These are phyloP conservation scores for Penicillium concentricum DNA, from an alignment of 2,329 filamentous ascomycete species.

Conservation along the genomic window DNA sequence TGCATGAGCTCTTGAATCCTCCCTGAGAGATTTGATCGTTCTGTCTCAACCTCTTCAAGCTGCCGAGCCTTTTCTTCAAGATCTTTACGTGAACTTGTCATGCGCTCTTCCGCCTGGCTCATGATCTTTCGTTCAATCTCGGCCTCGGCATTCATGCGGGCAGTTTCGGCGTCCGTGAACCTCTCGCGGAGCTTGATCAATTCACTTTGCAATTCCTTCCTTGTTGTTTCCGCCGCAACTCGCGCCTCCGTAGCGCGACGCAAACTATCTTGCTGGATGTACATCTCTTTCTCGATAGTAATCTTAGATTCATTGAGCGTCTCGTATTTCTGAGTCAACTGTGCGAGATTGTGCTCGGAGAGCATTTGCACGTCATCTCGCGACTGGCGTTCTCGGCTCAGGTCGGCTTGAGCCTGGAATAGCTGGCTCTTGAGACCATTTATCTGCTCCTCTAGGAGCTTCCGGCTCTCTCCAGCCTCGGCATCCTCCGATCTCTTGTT, in stretches of 20 bases:
- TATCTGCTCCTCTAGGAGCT: conserved; percentile 82
- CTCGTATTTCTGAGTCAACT: conserved; percentile 80
- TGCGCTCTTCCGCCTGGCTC: conserved; percentile 74
- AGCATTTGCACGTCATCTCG: conserved; percentile 90
- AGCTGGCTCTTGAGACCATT: conserved; percentile 83
- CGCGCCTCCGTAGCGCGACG: conserved; percentile 81
- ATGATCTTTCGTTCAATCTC: conserved; percentile 77
- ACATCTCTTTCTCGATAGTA: conserved; percentile 96
- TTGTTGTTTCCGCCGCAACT: conserved; percentile 76
- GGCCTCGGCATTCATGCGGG: conserved; percentile 77
- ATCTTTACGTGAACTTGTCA: conserved; percentile 73
- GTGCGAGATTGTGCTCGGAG: conserved; percentile 80
- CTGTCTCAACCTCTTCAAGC: conserved; percentile 74
- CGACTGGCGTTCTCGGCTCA: conserved; percentile 88
- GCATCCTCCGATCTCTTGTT: conserved; percentile 87
- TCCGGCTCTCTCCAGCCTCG: conserved; percentile 76
- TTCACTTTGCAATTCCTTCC: conserved; percentile 84
- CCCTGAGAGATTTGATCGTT: conserved; percentile 71
- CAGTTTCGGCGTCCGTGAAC: conserved; percentile 81
- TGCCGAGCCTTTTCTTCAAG: conserved; percentile 75
- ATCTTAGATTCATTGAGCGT: conserved; percentile 91
- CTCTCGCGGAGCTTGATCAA: conserved; percentile 78
- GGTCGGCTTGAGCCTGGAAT: conserved; percentile 79
- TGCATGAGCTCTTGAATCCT: conserved; percentile 85
- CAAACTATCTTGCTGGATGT: conserved; percentile 88